These are phyloP conservation scores for Aegilops sharonensis DNA, from an alignment of 176 grass and related monocot genomes.

Conservation along the genomic window DNA sequence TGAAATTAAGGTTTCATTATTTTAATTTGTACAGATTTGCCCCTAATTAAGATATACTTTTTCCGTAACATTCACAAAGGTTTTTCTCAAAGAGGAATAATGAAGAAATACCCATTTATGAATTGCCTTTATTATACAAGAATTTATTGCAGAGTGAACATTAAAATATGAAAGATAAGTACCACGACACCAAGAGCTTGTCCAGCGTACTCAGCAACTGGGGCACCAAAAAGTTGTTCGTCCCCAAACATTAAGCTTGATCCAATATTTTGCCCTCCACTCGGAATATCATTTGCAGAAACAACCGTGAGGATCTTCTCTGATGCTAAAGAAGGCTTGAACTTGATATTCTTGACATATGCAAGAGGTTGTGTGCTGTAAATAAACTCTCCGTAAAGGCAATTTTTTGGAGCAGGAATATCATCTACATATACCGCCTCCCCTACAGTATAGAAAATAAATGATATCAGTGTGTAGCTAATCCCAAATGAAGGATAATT, in stretches of 20 bases:
- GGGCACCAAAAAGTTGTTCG: conserved; percentile 66
- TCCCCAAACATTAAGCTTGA: conserved; percentile 40
- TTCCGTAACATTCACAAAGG: neutral
- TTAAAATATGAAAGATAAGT: conserved; percentile 16
- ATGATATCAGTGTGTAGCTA: neutral
- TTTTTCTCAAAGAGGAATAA: neutral
- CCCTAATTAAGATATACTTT: neutral
- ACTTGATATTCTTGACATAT: conserved; percentile 55
- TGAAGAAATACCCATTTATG: neutral
- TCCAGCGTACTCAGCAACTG: conserved; percentile 62
- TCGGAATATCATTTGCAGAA: conserved; percentile 71
- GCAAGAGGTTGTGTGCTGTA: conserved; percentile 69
- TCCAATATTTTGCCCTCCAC: conserved; percentile 69
- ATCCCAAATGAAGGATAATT: neutral
- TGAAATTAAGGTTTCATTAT: neutral
- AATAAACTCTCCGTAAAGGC: conserved; percentile 75
- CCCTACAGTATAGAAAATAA: conserved; percentile 27
- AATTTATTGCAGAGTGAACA: neutral
- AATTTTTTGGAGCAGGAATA: conserved; percentile 62
- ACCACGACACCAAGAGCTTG: conserved; percentile 79
- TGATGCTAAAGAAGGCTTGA: conserved; percentile 65
- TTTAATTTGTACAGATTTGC: neutral
- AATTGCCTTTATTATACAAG: neutral
- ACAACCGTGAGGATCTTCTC: conserved; percentile 54
- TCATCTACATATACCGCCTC: conserved; percentile 91